phyloP scores from a whole-genome alignment of 148 eudicot genomes.

The Rheum nobile region DNA sequence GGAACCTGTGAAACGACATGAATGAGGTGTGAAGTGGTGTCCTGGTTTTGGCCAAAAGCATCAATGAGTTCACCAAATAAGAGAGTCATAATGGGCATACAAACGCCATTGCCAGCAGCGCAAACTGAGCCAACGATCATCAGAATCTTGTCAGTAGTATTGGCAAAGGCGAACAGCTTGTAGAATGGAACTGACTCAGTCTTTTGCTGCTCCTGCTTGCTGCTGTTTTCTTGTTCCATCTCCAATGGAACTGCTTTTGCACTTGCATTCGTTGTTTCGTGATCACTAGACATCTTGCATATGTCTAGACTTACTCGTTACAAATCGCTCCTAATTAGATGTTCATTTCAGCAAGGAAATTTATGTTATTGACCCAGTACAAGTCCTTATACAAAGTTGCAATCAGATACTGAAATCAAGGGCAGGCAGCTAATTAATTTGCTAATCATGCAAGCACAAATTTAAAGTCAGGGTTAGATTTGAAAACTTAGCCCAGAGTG shows the following conservation, averaged over 20 bases:
- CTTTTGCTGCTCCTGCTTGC: conserved; percentile 1
- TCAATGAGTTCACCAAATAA: conserved; percentile 46
- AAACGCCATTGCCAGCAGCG: conserved; percentile 48
- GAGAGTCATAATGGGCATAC: conserved; percentile 47
- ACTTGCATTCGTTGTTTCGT: not conserved
- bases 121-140: conserved; percentile 54
- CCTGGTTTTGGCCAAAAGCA: conserved; percentile 54
- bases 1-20: conserved; percentile 32
- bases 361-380: not conserved
- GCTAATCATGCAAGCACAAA: not conserved
- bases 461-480: not conserved
- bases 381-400: not conserved
- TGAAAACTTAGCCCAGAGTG: not conserved
- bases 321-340: not conserved
- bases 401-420: not conserved
- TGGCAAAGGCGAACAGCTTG: conserved; percentile 57
- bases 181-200: conserved; percentile 35
- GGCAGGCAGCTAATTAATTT: not conserved
- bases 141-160: conserved; percentile 38
- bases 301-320: not conserved
- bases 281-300: not conserved
- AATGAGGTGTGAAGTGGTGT: conserved; percentile 15
- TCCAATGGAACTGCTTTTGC: not conserved
- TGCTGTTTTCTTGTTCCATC: not conserved
- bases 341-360: not conserved